A percentile compares a stretch with the other conserved stretches of the same genome.
phyloP scores from a whole-genome alignment of 2,329 filamentous ascomycete species.

The Acrocalymma vagum region DNA sequence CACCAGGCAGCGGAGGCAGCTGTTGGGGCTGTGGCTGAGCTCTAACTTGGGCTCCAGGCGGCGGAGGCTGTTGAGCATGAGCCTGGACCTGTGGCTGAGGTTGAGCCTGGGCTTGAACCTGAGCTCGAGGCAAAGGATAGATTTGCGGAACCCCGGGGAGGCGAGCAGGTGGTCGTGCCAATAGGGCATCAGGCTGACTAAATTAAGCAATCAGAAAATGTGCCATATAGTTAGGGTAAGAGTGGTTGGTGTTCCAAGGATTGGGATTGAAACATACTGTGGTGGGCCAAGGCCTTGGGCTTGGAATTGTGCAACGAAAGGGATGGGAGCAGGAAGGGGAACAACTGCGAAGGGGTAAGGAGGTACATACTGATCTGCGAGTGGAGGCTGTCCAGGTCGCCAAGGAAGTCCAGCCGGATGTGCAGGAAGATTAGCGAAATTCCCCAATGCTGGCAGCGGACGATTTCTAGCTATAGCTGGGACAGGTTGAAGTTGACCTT shows the following conservation, averaged over 20 bases:
- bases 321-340: slow-evolving; percentile 1
- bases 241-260: no score
- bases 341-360: slow-evolving; percentile 7
- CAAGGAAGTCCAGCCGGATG: slow-evolving; percentile 3
- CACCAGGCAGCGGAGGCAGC: no score
- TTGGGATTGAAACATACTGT: no score
- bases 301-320: no score
- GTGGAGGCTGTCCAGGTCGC: slow-evolving; percentile 1
- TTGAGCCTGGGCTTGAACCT: not conserved
- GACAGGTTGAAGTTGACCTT: slow-evolving; percentile 16
- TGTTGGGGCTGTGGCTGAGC: not conserved
- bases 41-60: not conserved
- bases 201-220: no score
- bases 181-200: no score
- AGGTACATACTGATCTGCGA: slow-evolving; percentile 21
- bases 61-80: not conserved
- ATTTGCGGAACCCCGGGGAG: no score
- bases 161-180: no score
- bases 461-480: not conserved
- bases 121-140: not conserved
- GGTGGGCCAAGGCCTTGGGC: no score
- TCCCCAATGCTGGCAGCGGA: no score
- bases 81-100: not conserved
- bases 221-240: no score
- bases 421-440: slow-evolving; percentile 1